A percentile compares a stretch with the other conserved stretches of the same genome.
Conservation (phyloP, 768 basidiomycete genomes). For the Basidioascus undulatus region DNA sequence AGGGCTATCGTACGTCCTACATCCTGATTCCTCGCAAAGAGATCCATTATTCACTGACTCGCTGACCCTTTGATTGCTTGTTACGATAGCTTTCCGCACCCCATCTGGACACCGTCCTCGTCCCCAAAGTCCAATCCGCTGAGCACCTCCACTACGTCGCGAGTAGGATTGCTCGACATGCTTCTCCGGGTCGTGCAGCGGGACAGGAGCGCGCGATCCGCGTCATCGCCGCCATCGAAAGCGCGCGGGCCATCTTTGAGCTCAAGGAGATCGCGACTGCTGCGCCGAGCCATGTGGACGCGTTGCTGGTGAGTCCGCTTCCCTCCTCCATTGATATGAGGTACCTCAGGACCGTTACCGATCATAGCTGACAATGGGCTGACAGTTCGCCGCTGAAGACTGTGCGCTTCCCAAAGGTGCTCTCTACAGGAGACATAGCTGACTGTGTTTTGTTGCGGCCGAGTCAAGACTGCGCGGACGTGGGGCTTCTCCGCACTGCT, state of each 20-base stretch:
- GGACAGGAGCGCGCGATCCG: slow-evolving; percentile 23
- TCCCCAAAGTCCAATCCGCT: slow-evolving; percentile 58
- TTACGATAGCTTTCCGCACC: slow-evolving; percentile 23
- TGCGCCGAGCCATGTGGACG: slow-evolving; percentile 33
- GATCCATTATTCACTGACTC: slow-evolving; percentile 8
- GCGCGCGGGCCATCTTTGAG: slow-evolving; percentile 43
- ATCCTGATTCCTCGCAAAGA: background rate
- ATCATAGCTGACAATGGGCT: background rate
- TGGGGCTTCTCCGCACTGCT: slow-evolving; percentile 49
- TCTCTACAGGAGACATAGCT: background rate
- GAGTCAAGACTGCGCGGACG: slow-evolving; percentile 58
- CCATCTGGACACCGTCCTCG: slow-evolving; percentile 38
- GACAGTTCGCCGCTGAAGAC: slow-evolving; percentile 81
- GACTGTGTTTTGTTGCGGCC: background rate
- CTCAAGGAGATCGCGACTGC: slow-evolving; percentile 46
- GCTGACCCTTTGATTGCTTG: background rate
- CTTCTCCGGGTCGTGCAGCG: slow-evolving; percentile 9
- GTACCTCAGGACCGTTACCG: background rate
- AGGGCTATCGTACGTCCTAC: slow-evolving; percentile 33
- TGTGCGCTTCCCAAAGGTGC: slow-evolving; percentile 27
- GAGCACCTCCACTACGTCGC: slow-evolving; percentile 42
- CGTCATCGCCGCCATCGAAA: slow-evolving; percentile 66
- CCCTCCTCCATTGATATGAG: no score
- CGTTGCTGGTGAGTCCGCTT: slow-evolving; percentile 33
- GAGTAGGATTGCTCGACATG: slow-evolving; percentile 22